Evolutionary conservation across 305 asterid genomes (phyloP).

Genomic region (Nicotiana rustica): DNA sequence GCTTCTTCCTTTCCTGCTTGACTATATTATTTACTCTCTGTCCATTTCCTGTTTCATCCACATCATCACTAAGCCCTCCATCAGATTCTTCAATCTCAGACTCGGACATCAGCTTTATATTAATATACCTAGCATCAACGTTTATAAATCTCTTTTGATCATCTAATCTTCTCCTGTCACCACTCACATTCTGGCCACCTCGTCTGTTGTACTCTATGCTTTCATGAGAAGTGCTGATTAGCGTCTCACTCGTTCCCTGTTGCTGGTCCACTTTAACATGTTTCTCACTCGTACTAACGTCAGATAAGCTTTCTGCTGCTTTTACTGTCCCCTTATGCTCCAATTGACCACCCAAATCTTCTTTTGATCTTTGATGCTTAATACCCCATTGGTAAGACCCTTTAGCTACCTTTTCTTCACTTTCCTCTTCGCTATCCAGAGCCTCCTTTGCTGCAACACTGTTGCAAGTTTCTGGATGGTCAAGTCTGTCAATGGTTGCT

Average conservation of each 20-base stretch:
- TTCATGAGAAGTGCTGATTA: constrained; percentile 35
- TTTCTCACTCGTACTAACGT: constrained; percentile 25
- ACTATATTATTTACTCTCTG: constrained; percentile 41
- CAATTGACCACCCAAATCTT: constrained; percentile 39
- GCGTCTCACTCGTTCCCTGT: constrained; percentile 32
- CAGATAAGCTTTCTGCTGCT: constrained; percentile 31
- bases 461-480: constrained; percentile 43
- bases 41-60: constrained; percentile 45
- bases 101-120: constrained; percentile 38
- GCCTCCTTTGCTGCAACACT: constrained; percentile 46
- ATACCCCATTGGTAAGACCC: constrained; percentile 39
- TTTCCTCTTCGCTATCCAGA: constrained; percentile 46
- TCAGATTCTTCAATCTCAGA: constrained; percentile 49
- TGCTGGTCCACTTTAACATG: constrained; percentile 33
- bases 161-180: constrained; percentile 25
- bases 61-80: constrained; percentile 42
- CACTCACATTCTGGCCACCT: constrained; percentile 33
- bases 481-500: constrained; percentile 43
- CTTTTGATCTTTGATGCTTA: constrained; percentile 42
- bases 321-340: constrained; percentile 43
- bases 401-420: constrained; percentile 40
- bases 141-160: constrained; percentile 27
- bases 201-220: constrained; percentile 33
- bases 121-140: constrained; percentile 36
- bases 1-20: constrained; percentile 51